Evolutionary conservation across 2,329 filamentous ascomycete species (phyloP).

Genomic region (Plenodomus tracheiphilus): DNA sequence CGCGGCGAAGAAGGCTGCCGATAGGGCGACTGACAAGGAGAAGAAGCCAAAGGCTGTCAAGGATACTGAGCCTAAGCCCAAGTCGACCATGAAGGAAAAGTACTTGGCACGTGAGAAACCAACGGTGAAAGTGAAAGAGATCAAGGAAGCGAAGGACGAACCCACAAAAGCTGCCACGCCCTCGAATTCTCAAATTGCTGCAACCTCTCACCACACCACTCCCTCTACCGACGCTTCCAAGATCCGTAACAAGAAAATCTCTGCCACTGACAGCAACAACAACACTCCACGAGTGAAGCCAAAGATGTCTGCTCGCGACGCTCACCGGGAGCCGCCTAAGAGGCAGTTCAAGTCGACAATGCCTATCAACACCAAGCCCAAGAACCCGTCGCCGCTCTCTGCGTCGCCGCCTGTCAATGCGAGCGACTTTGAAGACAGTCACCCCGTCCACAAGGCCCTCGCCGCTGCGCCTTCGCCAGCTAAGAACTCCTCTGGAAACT

Average conservation of each 20-base stretch:
- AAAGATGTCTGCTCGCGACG: conserved; percentile 31
- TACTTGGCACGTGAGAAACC: conserved; percentile 22
- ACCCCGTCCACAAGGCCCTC: conserved; percentile 45
- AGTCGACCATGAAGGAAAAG: conserved; percentile 33
- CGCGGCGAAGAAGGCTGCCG: conserved; percentile 47
- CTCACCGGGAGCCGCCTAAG: conserved; percentile 21
- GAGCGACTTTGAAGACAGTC: conserved; percentile 58
- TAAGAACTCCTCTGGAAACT: conserved; percentile 36
- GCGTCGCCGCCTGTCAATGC: conserved; percentile 64
- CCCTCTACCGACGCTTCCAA: conserved; percentile 31
- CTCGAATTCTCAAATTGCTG: conserved; percentile 7
- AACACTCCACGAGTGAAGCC: conserved; percentile 33
- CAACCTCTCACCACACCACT: conserved; percentile 16
- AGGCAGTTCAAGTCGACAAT: conserved; percentile 34
- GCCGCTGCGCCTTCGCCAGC: conserved; percentile 40
- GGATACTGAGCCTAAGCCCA: conserved; percentile 20
- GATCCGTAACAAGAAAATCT: conserved; percentile 33
- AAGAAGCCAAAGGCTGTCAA: conserved; percentile 18
- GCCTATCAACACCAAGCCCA: conserved; percentile 56
- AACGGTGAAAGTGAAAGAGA: conserved; percentile 27
- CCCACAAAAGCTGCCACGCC: conserved; percentile 21
- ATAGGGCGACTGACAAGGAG: conserved; percentile 44
- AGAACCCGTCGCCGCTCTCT: conserved; percentile 64
- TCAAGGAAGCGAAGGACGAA: conserved; percentile 2
- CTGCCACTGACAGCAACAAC: conserved; percentile 17